phyloP scores from a whole-genome alignment of 164 flowering plant species.

The Vitis cinerea region DNA sequence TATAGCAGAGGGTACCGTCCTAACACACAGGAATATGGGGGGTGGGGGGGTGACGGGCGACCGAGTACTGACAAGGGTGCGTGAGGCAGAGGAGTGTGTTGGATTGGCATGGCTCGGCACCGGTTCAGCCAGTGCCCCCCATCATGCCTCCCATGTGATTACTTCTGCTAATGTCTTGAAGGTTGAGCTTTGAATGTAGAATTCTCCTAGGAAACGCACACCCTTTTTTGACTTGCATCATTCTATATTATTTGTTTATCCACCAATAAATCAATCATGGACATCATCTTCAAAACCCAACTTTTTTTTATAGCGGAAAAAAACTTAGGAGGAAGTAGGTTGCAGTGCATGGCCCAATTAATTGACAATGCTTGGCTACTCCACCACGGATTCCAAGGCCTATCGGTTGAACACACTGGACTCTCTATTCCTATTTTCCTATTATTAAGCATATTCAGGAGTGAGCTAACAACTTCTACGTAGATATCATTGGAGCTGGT shows the following conservation, averaged over 20 bases:
- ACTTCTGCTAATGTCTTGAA: conserved; percentile 20
- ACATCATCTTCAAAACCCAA: too few species aligned
- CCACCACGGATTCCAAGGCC: too few species aligned
- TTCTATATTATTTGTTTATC: neutral
- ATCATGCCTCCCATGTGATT: conserved; percentile 25
- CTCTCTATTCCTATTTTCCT: too few species aligned
- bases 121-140: neutral
- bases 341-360: too few species aligned
- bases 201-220: conserved; percentile 22
- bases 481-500: too few species aligned
- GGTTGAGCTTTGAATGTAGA: conserved; percentile 29
- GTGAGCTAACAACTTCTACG: too few species aligned
- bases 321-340: too few species aligned
- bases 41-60: neutral
- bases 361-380: too few species aligned
- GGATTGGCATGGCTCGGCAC: neutral
- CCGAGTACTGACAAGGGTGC: conserved; percentile 2
- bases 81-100: neutral
- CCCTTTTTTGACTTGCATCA: conserved; percentile 23
- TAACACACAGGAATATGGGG: neutral
- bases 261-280: neutral
- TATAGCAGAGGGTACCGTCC: neutral
- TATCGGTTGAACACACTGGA: too few species aligned
- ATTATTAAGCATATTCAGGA: too few species aligned
- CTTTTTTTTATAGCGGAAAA: too few species aligned